Percentiles rank a stretch among this genome's conserved stretches.
Evolutionary conservation across 2,329 filamentous ascomycete genomes (phyloP).

Genomic region (Cladosporium sp.): DNA sequence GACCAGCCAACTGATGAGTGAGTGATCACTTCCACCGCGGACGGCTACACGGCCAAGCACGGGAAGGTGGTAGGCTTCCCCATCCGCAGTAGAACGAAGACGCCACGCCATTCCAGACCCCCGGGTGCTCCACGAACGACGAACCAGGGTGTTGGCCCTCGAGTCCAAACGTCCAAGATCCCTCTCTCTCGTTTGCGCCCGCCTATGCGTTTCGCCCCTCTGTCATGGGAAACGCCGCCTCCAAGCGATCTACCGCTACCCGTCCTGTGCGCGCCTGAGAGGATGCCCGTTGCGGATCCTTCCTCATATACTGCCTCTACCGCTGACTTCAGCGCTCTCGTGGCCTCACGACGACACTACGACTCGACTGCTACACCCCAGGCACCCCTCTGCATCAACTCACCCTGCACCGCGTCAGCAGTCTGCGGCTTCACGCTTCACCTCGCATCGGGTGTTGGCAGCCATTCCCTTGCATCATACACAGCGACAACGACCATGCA

Average conservation of each 20-base stretch:
- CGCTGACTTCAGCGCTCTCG: not conserved
- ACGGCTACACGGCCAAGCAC: conserved; percentile 9
- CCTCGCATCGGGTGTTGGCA: conserved; percentile 14
- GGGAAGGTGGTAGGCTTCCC: conserved; percentile 7
- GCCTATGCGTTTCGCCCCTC: conserved; percentile 14
- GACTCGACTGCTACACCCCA: not conserved
- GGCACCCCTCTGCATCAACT: not conserved
- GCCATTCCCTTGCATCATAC: conserved; percentile 17
- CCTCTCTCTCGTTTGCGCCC: conserved; percentile 15
- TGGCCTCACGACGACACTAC: not conserved
- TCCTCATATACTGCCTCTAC: conserved; percentile 14
- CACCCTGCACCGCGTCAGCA: not conserved
- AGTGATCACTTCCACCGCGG: not conserved
- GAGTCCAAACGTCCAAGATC: conserved; percentile 4
- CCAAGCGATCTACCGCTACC: conserved; percentile 16
- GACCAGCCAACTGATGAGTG: too few species aligned
- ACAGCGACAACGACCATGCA: conserved; percentile 17
- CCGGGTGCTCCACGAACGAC: not conserved
- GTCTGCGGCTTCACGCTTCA: conserved; percentile 15
- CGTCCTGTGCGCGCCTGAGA: conserved; percentile 13
- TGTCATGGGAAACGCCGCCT: conserved; percentile 8
- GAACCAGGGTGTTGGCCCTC: not conserved
- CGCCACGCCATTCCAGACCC: conserved; percentile 18
- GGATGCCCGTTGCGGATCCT: conserved; percentile 8
- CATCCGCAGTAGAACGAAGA: not conserved